These are phyloP conservation scores for Penicillium canariense DNA, from an alignment of 495 filamentous ascomycete genomes.

Conservation along the genomic window DNA sequence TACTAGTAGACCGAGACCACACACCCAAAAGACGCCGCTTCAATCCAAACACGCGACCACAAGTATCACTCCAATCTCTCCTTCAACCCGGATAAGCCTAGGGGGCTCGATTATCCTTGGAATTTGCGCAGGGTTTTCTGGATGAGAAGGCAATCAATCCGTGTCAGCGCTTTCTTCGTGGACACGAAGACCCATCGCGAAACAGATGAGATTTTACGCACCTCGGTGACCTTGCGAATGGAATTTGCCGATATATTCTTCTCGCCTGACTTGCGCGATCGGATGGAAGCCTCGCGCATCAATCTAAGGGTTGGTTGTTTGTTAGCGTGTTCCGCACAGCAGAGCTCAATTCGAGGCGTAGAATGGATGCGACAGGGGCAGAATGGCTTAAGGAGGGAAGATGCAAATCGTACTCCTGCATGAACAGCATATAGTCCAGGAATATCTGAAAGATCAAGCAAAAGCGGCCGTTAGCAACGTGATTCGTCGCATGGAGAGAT, in stretches of 20 bases:
- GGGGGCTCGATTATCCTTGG: slow-evolving; percentile 56
- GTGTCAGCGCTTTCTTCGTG: slow-evolving; percentile 12
- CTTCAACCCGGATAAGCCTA: not conserved
- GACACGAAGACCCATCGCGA: not conserved
- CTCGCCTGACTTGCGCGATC: slow-evolving; percentile 70
- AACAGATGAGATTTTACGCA: slow-evolving; percentile 33
- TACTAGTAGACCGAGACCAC: not conserved
- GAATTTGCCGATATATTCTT: slow-evolving; percentile 68
- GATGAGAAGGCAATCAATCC: not conserved
- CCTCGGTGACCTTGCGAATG: slow-evolving; percentile 74
- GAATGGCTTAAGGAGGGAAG: not conserved
- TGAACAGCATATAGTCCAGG: slow-evolving; percentile 84
- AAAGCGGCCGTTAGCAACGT: not conserved
- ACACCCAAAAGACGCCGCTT: not conserved
- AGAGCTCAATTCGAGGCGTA: not conserved
- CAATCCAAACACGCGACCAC: not conserved
- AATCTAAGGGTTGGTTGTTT: slow-evolving; percentile 49
- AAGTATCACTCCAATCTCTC: not conserved
- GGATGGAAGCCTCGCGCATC: slow-evolving; percentile 78
- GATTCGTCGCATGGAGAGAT: not conserved
- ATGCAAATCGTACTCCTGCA: slow-evolving; percentile 66
- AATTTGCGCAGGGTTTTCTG: slow-evolving; percentile 74
- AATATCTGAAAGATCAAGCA: slow-evolving; percentile 59
- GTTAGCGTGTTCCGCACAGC: not conserved
- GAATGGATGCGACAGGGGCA: not conserved